Evolutionary conservation across 2,329 filamentous ascomycete genomes (phyloP).

Genomic region (Apiospora aurea): DNA sequence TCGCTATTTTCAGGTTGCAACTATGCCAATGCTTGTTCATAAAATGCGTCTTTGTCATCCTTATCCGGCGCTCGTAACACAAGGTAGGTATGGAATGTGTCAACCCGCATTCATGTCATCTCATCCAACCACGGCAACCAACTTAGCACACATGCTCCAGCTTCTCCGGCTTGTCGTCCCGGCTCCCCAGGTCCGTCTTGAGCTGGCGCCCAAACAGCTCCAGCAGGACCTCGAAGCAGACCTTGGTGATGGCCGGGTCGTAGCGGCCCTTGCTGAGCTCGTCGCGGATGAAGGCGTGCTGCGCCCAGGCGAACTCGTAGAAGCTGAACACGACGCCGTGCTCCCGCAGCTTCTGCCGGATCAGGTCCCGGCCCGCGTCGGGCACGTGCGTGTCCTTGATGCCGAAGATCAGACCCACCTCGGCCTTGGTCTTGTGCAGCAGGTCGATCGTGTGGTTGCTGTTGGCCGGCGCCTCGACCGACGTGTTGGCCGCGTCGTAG

Average conservation of each 20-base stretch:
- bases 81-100: not conserved
- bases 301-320: slow-evolving; percentile 91
- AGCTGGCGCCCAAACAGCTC: slow-evolving; percentile 83
- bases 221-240: slow-evolving; percentile 89
- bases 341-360: slow-evolving; percentile 81
- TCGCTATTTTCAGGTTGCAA: not conserved
- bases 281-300: slow-evolving; percentile 93
- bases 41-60: not conserved
- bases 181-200: slow-evolving; percentile 78
- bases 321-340: slow-evolving; percentile 78
- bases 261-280: slow-evolving; percentile 94
- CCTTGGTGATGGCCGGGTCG: slow-evolving; percentile 83
- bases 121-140: not conserved
- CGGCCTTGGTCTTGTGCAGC: slow-evolving; percentile 73
- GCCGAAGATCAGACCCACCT: slow-evolving; percentile 90
- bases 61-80: not conserved
- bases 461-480: slow-evolving; percentile 44
- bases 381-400: slow-evolving; percentile 92
- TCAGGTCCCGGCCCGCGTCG: slow-evolving; percentile 80
- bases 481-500: slow-evolving; percentile 55
- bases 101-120: not conserved
- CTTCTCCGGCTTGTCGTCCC: slow-evolving; percentile 65
- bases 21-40: not conserved
- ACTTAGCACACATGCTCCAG: slow-evolving; percentile 77
- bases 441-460: slow-evolving; percentile 61